Base-by-base conservation (phyloP, 306 rosid species). In the Abrus pulchellus region DNA sequence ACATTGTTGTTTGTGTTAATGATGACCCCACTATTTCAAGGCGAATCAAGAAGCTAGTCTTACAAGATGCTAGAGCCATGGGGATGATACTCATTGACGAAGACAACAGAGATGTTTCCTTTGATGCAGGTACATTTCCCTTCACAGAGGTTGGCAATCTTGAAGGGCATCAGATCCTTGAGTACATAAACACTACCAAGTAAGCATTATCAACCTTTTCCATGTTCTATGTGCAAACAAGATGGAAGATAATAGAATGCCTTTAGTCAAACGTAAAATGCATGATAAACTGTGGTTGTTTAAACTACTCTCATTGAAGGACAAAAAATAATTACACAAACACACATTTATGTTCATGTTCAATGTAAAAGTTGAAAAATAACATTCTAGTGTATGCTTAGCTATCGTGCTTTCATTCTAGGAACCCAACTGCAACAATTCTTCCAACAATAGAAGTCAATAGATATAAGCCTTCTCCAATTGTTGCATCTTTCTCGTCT, bases 401-500 rank as follows among this genome's bases (percentile, higher is more conserved):
- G 13, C 28, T 30, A 45, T 60, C 33, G 20, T 80, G 62, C 62
- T 48, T 53, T 27, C 47, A 44, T 61, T 44, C 79, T 71, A 95
- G 99, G 88, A 88, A 84, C 6, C 94, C 99, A 80, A 86, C 77
- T 52, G 97, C 94, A 57, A 86, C 91, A 83, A 87, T 95, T 83
- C 94, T 91, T 82, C 87, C 89, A 74, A 86, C 99, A 20, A 73
- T 62, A 60, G 92, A 82, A 79, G 87, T 87, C 82, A 78, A 70
- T 27, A 80, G 79, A 68, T 33, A 80, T 34, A 90, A 80, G 66
- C 98, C 97, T 36, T 90, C 98, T 47, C 99, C 99, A 54, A 52
- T 74, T 34, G 95, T 95, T 20, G 97, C 99, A 45, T 88, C 78
- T 79, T 95, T 95, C 89, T 95, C 99, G 30, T 91, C 98, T 0